Evolutionary conservation across 2,329 filamentous ascomycete species (phyloP).

Genomic region (Nothophaeocryptopus gaeumannii): DNA sequence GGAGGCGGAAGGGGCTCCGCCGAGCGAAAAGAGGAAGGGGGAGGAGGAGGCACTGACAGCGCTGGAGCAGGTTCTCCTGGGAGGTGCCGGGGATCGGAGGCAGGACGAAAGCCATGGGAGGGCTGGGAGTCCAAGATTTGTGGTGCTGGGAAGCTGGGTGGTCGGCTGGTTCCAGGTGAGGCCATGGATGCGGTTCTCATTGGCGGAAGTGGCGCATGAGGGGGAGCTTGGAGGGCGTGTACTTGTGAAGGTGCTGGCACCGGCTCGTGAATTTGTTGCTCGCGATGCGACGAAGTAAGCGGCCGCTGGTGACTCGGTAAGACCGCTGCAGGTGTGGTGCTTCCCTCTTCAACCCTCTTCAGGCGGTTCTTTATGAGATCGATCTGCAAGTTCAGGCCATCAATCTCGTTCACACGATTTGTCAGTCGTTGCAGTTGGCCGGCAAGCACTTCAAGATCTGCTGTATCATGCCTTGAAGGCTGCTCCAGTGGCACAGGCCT

Average conservation of each 20-base stretch:
- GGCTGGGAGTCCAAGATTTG: conserved; percentile 14
- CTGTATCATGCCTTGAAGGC: conserved; percentile 27
- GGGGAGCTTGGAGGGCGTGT: conserved; percentile 4
- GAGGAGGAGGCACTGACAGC: conserved; percentile 5
- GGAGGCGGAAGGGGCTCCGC: conserved; percentile 26
- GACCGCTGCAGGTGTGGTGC: conserved; percentile 9
- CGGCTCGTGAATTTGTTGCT: no score
- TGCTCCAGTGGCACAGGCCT: conserved; percentile 20
- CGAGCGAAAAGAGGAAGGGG: conserved; percentile 12
- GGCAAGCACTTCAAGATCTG: conserved; percentile 46
- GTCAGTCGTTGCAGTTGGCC: conserved; percentile 39
- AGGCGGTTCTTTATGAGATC: conserved; percentile 50
- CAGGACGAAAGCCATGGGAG: conserved; percentile 15
- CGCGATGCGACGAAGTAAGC: no score
- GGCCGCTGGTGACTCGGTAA: background rate
- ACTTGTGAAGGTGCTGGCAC: conserved; percentile 8
- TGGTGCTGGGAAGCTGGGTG: conserved; percentile 16
- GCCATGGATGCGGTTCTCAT: conserved; percentile 26
- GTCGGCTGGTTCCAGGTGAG: conserved; percentile 21
- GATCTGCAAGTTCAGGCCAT: conserved; percentile 46
- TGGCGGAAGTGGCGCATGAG: conserved; percentile 25
- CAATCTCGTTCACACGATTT: conserved; percentile 46
- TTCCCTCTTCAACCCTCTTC: conserved; percentile 33
- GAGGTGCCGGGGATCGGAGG: conserved; percentile 20
- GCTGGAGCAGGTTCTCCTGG: conserved; percentile 9